Conservation (phyloP, 768 basidiomycete genomes). For the Suillus lakei region DNA sequence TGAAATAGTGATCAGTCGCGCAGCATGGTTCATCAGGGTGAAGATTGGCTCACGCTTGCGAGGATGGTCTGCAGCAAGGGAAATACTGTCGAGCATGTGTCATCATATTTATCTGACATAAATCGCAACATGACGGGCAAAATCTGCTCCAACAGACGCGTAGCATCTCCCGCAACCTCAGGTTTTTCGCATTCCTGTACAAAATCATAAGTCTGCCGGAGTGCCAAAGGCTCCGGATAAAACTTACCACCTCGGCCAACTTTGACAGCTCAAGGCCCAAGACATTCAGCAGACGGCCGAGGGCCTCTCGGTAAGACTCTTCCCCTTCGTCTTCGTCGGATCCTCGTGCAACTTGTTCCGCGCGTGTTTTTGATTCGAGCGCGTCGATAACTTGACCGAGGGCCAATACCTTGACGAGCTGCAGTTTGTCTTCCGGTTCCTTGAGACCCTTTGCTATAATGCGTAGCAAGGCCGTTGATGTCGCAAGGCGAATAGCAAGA, state of each 20-base stretch:
- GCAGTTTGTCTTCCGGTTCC: constrained; percentile 87
- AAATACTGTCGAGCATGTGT: constrained; percentile 86
- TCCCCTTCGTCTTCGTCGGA: constrained; percentile 82
- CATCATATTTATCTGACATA: constrained; percentile 89
- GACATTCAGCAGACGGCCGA: constrained; percentile 83
- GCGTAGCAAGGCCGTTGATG: constrained; percentile 77
- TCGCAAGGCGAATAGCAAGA: constrained; percentile 80
- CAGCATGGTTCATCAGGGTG: neutral
- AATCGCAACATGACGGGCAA: constrained; percentile 87
- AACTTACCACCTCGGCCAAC: constrained; percentile 68
- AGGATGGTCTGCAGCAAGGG: constrained; percentile 79
- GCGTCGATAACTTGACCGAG: constrained; percentile 82
- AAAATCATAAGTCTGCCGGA: constrained; percentile 11
- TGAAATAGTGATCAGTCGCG: constrained; percentile 35
- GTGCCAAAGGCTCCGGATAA: constrained; percentile 6
- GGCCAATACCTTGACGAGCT: constrained; percentile 87
- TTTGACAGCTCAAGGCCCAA: constrained; percentile 84
- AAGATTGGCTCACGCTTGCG: constrained; percentile 55
- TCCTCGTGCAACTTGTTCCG: constrained; percentile 68
- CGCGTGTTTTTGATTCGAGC: constrained; percentile 76
- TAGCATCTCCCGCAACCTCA: constrained; percentile 66
- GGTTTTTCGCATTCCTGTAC: constrained; percentile 63
- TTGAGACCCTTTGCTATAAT: constrained; percentile 95
- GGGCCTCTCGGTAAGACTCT: constrained; percentile 86
- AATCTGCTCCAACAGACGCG: constrained; percentile 62